phyloP scores from a whole-genome alignment of 495 filamentous ascomycete genomes.

The Staphylotrichum tortipilum region DNA sequence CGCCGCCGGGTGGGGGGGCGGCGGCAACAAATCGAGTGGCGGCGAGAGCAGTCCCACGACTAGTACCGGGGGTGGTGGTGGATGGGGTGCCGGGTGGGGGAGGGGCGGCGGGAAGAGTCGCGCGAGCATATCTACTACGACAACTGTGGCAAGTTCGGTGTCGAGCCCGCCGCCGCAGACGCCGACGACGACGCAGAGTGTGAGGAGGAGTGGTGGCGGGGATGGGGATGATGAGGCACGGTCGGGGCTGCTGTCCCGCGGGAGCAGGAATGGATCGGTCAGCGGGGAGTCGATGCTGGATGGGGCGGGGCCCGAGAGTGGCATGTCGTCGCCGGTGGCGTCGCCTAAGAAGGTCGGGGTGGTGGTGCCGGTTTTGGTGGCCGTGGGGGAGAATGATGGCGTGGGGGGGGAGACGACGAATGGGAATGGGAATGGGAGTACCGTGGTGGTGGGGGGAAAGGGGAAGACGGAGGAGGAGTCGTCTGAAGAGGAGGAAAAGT shows the following conservation, averaged over 20 bases:
- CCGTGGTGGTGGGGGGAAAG: neutral
- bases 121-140: too few relatives aligned
- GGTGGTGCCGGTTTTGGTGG: neutral
- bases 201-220: too few relatives aligned
- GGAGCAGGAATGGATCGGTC: conserved; percentile 21
- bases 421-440: too few relatives aligned
- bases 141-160: too few relatives aligned
- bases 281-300: conserved; percentile 34
- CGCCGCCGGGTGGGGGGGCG: conserved; percentile 3
- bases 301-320: conserved; percentile 25
- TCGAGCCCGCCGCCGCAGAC: too few relatives aligned
- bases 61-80: too few relatives aligned
- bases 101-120: too few relatives aligned
- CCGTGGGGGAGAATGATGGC: too few relatives aligned
- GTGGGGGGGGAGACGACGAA: neutral
- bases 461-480: neutral
- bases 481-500: neutral
- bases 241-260: conserved; percentile 25
- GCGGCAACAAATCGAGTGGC: neutral
- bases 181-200: too few relatives aligned
- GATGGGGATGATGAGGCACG: too few relatives aligned
- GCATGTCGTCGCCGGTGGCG: conserved; percentile 18
- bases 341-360: conserved; percentile 7
- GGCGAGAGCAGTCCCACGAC: conserved; percentile 8
- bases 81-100: too few relatives aligned